Evolutionary conservation across 78 protist species (phyloP), one percentile per base, ranked within the genome.

Genomic region (Dictyostelium citrinum): DNA sequence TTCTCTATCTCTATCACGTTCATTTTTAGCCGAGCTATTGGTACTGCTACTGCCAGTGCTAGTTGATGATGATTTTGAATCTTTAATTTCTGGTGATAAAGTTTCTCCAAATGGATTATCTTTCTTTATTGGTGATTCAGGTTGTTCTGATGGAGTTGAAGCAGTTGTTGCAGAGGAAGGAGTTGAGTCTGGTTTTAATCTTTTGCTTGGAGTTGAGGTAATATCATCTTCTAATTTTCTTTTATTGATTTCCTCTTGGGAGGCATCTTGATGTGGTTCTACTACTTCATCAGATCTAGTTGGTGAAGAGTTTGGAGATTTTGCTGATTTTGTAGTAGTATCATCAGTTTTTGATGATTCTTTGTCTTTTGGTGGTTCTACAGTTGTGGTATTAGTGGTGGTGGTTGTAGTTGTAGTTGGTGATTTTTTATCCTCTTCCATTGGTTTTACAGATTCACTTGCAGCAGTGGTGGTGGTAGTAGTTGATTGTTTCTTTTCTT

Each of bases 241-340:
- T 79, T 88, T 88, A 74, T 88, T 88, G 14, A 88, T 82, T 68
- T 88, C 93, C 27, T 88, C 93, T 78, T 88, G 93, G 3, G 85
- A 76, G 14, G 93, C 93, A 78, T 88, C 93, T 67, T 88, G 93
- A 35, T 70, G 79, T 17, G 93, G 93, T 78, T 88, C 93, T 20
- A 55, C 64, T 27, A 88, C 83, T 88, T 88, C 84, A 35, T 88
- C 93, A 10, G 84, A 84, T 61, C 85, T 67, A 10, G 72, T 64
- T 12, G 92, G 92, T 33, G 92, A 86, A 12, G 82, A 61, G 31
- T 72, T 58, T 55, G 83, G 91, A 24, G 91, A 33, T 64, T 58
- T 41, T 1, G 68, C 29, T 22, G 67, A n/a, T 37, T 14, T 45
- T n/a, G 82, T 12, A 8, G 64, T 74, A 16, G 43, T 39, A 39